A percentile compares a stretch with the other conserved stretches of the same genome.
Evolutionary conservation across 2,329 filamentous ascomycete species (phyloP).

Genomic region (Penicillium sp.): DNA sequence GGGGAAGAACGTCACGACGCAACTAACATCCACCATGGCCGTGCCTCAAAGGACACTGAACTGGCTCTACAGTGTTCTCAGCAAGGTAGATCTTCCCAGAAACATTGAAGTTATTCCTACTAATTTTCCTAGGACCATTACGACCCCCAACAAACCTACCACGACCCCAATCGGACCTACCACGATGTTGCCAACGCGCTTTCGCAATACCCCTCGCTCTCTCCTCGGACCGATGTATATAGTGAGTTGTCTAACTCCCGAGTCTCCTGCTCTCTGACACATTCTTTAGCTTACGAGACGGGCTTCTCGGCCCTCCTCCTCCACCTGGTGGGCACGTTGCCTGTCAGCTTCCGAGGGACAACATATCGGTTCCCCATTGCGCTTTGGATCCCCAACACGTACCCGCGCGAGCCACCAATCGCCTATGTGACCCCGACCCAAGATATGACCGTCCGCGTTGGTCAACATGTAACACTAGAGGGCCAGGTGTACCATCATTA

Average conservation of each 20-base stretch:
- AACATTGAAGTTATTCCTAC: background rate
- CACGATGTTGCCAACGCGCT: constrained; percentile 85
- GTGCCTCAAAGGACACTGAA: constrained; percentile 89
- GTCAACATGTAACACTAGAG: constrained; percentile 92
- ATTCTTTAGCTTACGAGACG: constrained; percentile 74
- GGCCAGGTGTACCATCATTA: constrained; percentile 96
- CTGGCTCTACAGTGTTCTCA: constrained; percentile 92
- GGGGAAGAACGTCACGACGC: constrained; percentile 9
- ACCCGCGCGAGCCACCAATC: constrained; percentile 82
- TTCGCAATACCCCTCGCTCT: constrained; percentile 74
- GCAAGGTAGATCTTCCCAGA: constrained; percentile 57
- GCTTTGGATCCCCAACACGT: constrained; percentile 89
- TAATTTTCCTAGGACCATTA: constrained; percentile 35
- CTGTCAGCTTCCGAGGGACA: constrained; percentile 85
- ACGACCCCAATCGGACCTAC: constrained; percentile 89
- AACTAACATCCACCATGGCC: constrained; percentile 41
- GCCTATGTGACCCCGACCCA: constrained; percentile 86
- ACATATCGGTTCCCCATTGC: constrained; percentile 90
- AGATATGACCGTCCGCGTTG: constrained; percentile 85
- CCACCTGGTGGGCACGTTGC: constrained; percentile 81
- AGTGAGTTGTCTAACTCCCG: constrained; percentile 58
- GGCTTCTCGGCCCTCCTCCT: constrained; percentile 84
- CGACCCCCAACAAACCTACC: constrained; percentile 72
- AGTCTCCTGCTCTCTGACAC: constrained; percentile 25
- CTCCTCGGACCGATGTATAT: constrained; percentile 90